phyloP scores from a whole-genome alignment of 768 basidiomycete species.

The Gloeopeniophorella convolvens region DNA sequence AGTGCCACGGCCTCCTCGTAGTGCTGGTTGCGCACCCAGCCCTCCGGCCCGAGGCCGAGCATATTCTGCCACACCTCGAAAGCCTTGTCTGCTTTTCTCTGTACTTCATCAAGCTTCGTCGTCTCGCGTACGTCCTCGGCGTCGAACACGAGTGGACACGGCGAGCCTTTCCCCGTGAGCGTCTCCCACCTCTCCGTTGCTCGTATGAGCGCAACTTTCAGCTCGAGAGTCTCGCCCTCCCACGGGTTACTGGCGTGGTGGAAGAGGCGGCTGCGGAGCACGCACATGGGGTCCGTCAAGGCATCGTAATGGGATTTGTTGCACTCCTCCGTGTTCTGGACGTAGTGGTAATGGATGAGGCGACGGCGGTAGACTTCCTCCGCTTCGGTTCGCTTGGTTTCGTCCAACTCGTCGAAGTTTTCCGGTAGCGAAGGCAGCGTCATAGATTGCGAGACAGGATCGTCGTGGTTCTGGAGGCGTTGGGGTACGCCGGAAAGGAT shows the following conservation, averaged over 20 bases:
- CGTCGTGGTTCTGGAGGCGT: constrained; percentile 42
- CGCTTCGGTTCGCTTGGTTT: constrained; percentile 30
- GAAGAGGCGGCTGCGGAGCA: constrained; percentile 39
- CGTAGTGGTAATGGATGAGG: constrained; percentile 46
- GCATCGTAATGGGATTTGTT: constrained; percentile 39
- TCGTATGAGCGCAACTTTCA: constrained; percentile 42
- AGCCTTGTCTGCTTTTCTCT: constrained; percentile 28
- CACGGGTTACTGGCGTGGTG: constrained; percentile 37
- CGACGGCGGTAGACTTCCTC: constrained; percentile 37
- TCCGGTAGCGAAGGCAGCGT: constrained; percentile 38
- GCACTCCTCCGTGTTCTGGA: constrained; percentile 37
- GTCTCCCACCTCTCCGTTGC: constrained; percentile 38
- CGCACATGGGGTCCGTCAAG: constrained; percentile 32
- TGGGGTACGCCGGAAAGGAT: constrained; percentile 42
- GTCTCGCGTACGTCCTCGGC: constrained; percentile 38
- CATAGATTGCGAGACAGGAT: constrained; percentile 34
- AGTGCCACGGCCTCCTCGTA: constrained; percentile 35
- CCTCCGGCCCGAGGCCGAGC: constrained; percentile 37
- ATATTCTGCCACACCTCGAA: too few relatives aligned
- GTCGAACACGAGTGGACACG: constrained; percentile 44
- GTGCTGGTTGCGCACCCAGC: constrained; percentile 38
- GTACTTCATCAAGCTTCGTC: constrained; percentile 31
- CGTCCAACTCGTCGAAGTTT: constrained; percentile 35
- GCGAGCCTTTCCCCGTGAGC: constrained; percentile 32
- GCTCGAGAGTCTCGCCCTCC: constrained; percentile 39